A percentile compares a stretch with the other conserved stretches of the same genome.
Evolutionary conservation across 1,284 basidiomycete species (phyloP).

Genomic region (Trichosporon sp.): DNA sequence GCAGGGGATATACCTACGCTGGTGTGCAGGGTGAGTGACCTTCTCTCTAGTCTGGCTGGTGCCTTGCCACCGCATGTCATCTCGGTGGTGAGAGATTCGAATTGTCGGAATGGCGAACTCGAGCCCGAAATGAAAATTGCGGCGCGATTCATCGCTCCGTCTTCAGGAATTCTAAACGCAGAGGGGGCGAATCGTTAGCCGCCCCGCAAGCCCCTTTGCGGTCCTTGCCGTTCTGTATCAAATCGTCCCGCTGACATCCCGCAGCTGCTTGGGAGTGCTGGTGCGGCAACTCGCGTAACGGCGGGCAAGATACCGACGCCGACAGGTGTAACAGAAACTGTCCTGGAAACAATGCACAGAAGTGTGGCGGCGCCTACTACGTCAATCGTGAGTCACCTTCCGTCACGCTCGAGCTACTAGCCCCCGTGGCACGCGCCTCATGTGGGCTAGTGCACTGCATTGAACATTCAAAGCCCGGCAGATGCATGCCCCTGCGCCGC

Average conservation of each 20-base stretch:
- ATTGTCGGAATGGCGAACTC: neutral
- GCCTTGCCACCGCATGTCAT: neutral
- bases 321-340: slow-evolving; percentile 5
- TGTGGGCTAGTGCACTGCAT: too few relatives aligned
- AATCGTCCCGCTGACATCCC: neutral
- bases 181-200: too few relatives aligned
- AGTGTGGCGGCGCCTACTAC: slow-evolving; percentile 7
- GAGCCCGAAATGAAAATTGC: neutral
- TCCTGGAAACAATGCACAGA: neutral
- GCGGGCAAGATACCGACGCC: neutral
- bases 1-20: slow-evolving; percentile 38
- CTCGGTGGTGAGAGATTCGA: neutral
- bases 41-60: neutral
- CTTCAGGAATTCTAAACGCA: too few relatives aligned
- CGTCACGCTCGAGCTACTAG: neutral
- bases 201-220: neutral
- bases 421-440: neutral
- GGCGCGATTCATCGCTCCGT: too few relatives aligned
- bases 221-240: neutral
- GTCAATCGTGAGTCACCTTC: slow-evolving; percentile 10
- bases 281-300: slow-evolving; percentile 11
- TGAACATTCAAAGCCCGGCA: too few relatives aligned
- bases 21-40: slow-evolving; percentile 36
- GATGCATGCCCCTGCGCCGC: too few relatives aligned
- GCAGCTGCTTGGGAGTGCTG: slow-evolving; percentile 10